Evolutionary conservation across 2,329 filamentous ascomycete genomes (phyloP).

Genomic region (Drechslerella coelobrocha): DNA sequence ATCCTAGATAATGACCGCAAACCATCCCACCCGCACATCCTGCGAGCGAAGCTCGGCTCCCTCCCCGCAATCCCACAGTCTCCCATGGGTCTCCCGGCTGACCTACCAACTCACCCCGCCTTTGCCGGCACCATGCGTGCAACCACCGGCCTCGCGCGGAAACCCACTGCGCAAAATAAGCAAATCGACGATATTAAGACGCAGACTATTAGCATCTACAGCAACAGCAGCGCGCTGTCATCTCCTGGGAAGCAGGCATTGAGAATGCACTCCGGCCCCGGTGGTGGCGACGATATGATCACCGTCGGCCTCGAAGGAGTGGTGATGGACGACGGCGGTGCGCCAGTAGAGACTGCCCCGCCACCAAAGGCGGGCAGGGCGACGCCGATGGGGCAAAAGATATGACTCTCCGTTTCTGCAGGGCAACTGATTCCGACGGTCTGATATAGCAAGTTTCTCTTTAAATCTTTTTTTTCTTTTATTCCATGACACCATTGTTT

Average conservation of each 20-base stretch:
- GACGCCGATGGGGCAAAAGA: constrained; percentile 46
- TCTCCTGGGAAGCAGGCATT: constrained; percentile 48
- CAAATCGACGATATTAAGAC: constrained; percentile 35
- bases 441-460: not conserved
- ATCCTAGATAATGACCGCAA: constrained; percentile 43
- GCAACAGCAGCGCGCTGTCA: constrained; percentile 31
- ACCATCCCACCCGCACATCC: constrained; percentile 38
- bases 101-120: constrained; percentile 47
- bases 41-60: constrained; percentile 38
- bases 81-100: constrained; percentile 46
- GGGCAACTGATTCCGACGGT: not conserved
- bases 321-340: constrained; percentile 49
- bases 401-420: constrained; percentile 25
- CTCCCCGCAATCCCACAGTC: constrained; percentile 48
- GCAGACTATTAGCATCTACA: constrained; percentile 40
- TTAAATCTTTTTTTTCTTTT: not conserved
- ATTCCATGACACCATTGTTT: not conserved
- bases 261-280: constrained; percentile 45
- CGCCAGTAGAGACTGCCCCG: constrained; percentile 46
- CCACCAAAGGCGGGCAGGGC: constrained; percentile 44
- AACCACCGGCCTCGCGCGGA: constrained; percentile 46
- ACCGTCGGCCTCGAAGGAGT: constrained; percentile 49
- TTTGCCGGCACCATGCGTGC: constrained; percentile 41
- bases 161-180: constrained; percentile 14
- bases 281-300: constrained; percentile 47